phyloP scores from a whole-genome alignment of 306 rosid genomes.

The Trifolium dubium region DNA sequence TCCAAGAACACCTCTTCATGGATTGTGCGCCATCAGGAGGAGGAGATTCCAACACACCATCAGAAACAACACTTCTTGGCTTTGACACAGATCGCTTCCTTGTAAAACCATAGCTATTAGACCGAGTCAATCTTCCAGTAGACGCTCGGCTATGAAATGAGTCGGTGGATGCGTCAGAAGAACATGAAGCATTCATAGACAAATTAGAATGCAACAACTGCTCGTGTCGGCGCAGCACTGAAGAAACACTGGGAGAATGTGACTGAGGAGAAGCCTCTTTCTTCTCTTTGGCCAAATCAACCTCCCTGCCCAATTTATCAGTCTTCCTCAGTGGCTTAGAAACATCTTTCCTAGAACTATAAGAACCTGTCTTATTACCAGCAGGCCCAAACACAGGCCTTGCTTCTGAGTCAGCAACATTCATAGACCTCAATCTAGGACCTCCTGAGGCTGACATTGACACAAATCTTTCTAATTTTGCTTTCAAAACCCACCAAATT shows the following conservation, averaged over 20 bases:
- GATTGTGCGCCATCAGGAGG: slow-evolving; percentile 54
- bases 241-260: slow-evolving; percentile 54
- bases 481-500: slow-evolving; percentile 34
- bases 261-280: slow-evolving; percentile 47
- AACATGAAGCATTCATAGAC: slow-evolving; percentile 80
- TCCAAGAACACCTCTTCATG: slow-evolving; percentile 83
- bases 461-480: slow-evolving; percentile 13
- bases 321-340: slow-evolving; percentile 65
- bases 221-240: slow-evolving; percentile 76
- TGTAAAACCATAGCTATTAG: slow-evolving; percentile 63
- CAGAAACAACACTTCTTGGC: slow-evolving; percentile 81
- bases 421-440: slow-evolving; percentile 85
- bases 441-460: slow-evolving; percentile 66
- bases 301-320: slow-evolving; percentile 56
- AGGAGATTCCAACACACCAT: slow-evolving; percentile 65
- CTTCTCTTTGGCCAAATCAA: slow-evolving; percentile 61
- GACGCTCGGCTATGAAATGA: slow-evolving; percentile 83
- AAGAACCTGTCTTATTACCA: slow-evolving; percentile 70
- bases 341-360: slow-evolving; percentile 56
- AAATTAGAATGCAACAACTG: slow-evolving; percentile 70
- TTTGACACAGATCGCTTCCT: slow-evolving; percentile 62
- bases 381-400: slow-evolving; percentile 76
- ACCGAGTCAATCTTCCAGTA: slow-evolving; percentile 74
- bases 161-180: slow-evolving; percentile 90
- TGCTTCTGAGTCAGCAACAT: slow-evolving; percentile 74